phyloP scores from a whole-genome alignment of 345 rosid species.

The Xanthoceras sorbifolium region DNA sequence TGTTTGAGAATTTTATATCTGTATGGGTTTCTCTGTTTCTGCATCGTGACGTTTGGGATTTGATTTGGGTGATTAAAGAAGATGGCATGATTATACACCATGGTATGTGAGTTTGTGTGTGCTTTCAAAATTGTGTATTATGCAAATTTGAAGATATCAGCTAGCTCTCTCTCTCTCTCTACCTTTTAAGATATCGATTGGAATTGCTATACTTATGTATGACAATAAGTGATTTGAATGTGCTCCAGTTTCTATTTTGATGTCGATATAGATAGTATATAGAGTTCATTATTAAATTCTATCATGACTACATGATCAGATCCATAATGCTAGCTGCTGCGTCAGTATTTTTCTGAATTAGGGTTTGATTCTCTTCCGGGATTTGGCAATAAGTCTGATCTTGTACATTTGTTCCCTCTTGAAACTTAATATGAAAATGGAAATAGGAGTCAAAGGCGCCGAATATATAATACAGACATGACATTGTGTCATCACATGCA shows the following conservation, averaged over 20 bases:
- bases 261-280: conserved; percentile 5
- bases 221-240: conserved; percentile 6
- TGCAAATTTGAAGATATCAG: background rate
- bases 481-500: conserved; percentile 2
- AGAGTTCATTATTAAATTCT: conserved; percentile 1
- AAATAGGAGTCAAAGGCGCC: background rate
- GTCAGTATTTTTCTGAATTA: conserved; percentile 7
- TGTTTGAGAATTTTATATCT: background rate
- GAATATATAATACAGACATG: conserved; percentile 9
- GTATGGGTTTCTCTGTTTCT: conserved; percentile 12
- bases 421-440: background rate
- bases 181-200: conserved; percentile 28
- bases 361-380: conserved; percentile 22
- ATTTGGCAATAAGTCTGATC: background rate
- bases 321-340: background rate
- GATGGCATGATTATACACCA: conserved; percentile 10
- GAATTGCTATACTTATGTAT: conserved; percentile 17
- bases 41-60: conserved; percentile 3
- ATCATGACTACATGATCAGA: conserved; percentile 2
- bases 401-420: background rate
- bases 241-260: conserved; percentile 19
- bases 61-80: conserved; percentile 1
- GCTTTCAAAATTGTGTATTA: background rate
- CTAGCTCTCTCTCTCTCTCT: background rate
- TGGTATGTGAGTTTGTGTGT: conserved; percentile 10